phyloP scores from a whole-genome alignment of 2,329 filamentous ascomycete genomes.

The Clonostachys byssicola region DNA sequence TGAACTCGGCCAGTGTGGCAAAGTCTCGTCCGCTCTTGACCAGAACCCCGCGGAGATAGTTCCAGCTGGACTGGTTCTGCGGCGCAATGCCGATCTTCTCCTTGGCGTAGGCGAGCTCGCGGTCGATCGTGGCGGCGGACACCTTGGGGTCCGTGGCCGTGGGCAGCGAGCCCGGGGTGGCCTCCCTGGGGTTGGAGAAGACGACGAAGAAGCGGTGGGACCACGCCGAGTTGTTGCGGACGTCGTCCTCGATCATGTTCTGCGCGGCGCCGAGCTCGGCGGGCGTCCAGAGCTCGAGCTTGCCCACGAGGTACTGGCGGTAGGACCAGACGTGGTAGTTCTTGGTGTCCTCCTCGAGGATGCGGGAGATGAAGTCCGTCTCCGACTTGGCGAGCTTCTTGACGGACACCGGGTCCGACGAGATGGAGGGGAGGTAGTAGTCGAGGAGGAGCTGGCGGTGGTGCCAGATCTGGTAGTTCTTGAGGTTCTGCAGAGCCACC shows the following conservation, averaged over 20 bases:
- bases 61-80: constrained; percentile 94
- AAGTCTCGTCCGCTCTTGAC: constrained; percentile 57
- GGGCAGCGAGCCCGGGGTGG: constrained; percentile 40
- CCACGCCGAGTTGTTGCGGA: constrained; percentile 97
- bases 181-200: constrained; percentile 58
- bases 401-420: constrained; percentile 44
- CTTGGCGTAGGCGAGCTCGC: constrained; percentile 73
- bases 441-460: constrained; percentile 64
- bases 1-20: constrained; percentile 40
- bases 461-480: constrained; percentile 99
- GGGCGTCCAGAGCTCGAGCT: constrained; percentile 66
- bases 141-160: constrained; percentile 51
- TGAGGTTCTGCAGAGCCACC: constrained; percentile 78
- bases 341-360: constrained; percentile 84
- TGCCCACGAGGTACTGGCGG: constrained; percentile 65
- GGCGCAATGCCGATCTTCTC: constrained; percentile 73
- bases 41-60: constrained; percentile 77
- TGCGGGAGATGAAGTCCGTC: constrained; percentile 68
- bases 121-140: constrained; percentile 60
- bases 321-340: constrained; percentile 99
- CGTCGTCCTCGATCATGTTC: constrained; percentile 69
- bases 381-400: constrained; percentile 61
- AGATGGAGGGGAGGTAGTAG: constrained; percentile 54
- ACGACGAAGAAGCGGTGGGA: constrained; percentile 95
- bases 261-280: constrained; percentile 70